phyloP scores from a whole-genome alignment of 805 yeast species.

The Saccharomycodes ludwigii region DNA sequence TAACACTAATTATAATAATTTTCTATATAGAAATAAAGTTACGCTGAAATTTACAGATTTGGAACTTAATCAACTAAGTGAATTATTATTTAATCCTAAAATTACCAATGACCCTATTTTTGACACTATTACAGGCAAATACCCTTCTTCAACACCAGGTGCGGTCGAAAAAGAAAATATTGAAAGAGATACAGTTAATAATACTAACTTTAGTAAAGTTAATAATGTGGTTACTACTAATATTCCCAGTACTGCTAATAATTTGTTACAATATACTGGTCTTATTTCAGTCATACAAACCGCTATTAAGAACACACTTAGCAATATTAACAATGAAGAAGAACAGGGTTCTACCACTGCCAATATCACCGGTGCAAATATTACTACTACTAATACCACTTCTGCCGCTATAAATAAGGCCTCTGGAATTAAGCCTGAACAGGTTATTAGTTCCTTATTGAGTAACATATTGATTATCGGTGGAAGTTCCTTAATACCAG shows the following conservation, averaged over 20 bases:
- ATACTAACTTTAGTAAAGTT: background rate
- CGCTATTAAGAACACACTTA: too few relatives aligned
- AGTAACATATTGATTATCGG: constrained; percentile 74
- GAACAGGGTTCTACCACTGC: background rate
- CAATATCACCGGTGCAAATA: background rate
- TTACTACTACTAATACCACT: background rate
- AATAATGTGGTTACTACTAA: background rate
- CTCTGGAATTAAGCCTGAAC: background rate
- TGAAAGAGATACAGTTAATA: background rate
- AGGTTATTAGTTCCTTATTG: constrained; percentile 9
- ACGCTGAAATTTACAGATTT: background rate
- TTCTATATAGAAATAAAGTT: background rate
- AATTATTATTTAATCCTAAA: background rate
- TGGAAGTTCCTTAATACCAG: constrained; percentile 63
- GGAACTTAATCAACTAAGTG: background rate
- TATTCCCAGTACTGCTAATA: background rate
- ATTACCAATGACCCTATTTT: background rate
- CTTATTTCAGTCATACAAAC: background rate
- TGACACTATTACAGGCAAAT: too few relatives aligned
- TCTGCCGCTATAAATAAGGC: background rate
- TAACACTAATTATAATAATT: background rate
- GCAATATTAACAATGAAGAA: background rate
- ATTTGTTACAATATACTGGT: background rate
- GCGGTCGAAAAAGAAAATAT: background rate
- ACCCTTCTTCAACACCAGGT: background rate